Evolutionary conservation across 805 yeast genomes (phyloP).

Genomic region (Metschnikowia hibisci): DNA sequence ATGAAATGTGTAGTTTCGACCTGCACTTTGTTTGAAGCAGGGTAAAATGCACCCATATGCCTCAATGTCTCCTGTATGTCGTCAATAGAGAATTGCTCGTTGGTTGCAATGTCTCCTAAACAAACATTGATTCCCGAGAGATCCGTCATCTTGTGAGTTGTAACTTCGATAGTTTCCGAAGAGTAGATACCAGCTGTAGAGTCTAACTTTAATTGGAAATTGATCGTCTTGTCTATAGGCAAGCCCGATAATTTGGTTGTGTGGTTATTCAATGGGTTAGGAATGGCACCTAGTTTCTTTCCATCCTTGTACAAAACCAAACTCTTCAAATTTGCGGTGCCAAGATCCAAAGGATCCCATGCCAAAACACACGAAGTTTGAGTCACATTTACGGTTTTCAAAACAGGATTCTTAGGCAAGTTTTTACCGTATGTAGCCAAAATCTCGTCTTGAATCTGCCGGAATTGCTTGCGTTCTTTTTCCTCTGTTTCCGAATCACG

Average conservation of each 20-base stretch:
- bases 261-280: slow-evolving; percentile 72
- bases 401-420: slow-evolving; percentile 66
- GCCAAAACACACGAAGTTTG: slow-evolving; percentile 93
- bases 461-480: slow-evolving; percentile 56
- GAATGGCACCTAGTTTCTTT: slow-evolving; percentile 72
- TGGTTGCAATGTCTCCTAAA: slow-evolving; percentile 69
- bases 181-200: slow-evolving; percentile 86
- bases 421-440: slow-evolving; percentile 66
- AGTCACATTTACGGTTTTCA: slow-evolving; percentile 72
- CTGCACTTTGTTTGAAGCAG: slow-evolving; percentile 65
- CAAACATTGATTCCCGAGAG: slow-evolving; percentile 89
- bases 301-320: slow-evolving; percentile 74
- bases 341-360: slow-evolving; percentile 86
- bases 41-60: slow-evolving; percentile 74
- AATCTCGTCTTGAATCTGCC: slow-evolving; percentile 67
- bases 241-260: slow-evolving; percentile 89
- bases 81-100: slow-evolving; percentile 38
- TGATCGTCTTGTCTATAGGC: slow-evolving; percentile 78
- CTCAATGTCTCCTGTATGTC: slow-evolving; percentile 62
- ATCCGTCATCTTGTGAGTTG: slow-evolving; percentile 95
- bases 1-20: slow-evolving; percentile 94
- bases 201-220: slow-evolving; percentile 72
- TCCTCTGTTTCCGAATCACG: slow-evolving; percentile 66
- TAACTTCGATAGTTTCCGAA: slow-evolving; percentile 64
- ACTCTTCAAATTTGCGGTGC: slow-evolving; percentile 75